phyloP scores from a whole-genome alignment of 495 filamentous ascomycete species.

The Penicillium steckii region DNA sequence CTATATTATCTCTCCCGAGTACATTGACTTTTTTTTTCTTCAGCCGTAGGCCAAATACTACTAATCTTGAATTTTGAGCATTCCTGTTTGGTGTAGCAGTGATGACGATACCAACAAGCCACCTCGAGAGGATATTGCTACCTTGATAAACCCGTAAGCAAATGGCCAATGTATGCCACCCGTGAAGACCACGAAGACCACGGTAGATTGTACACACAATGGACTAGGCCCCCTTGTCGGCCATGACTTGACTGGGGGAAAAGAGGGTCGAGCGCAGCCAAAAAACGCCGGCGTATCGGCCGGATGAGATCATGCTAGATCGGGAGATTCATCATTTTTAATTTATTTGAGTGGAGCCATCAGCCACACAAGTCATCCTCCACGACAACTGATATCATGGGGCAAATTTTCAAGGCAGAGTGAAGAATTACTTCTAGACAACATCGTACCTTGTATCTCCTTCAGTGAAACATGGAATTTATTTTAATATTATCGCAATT shows the following conservation, averaged over 20 bases:
- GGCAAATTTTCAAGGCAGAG: constrained; percentile 12
- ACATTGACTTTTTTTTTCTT: too few relatives aligned
- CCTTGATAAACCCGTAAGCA: not conserved
- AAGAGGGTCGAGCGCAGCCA: constrained; percentile 6
- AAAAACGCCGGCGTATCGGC: constrained; percentile 14
- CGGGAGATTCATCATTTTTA: constrained; percentile 29
- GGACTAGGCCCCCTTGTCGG: constrained; percentile 6
- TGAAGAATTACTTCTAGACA: not conserved
- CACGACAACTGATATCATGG: constrained; percentile 20
- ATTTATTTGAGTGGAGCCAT: constrained; percentile 32
- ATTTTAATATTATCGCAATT: not conserved
- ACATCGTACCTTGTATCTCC: not conserved
- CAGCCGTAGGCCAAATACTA: too few relatives aligned
- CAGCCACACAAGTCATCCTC: constrained; percentile 31
- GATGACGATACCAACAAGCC: not conserved
- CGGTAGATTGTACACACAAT: not conserved
- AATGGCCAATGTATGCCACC: not conserved
- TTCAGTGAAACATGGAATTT: not conserved
- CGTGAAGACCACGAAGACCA: too few relatives aligned
- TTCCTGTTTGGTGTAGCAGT: not conserved
- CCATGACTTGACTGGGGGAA: not conserved
- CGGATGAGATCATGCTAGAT: constrained; percentile 33
- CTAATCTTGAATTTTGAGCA: not conserved
- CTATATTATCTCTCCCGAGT: too few relatives aligned
- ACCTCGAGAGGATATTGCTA: not conserved